These are phyloP conservation scores for Candida vartiovaarae DNA, from an alignment of 805 yeast species.

Conservation along the genomic window DNA sequence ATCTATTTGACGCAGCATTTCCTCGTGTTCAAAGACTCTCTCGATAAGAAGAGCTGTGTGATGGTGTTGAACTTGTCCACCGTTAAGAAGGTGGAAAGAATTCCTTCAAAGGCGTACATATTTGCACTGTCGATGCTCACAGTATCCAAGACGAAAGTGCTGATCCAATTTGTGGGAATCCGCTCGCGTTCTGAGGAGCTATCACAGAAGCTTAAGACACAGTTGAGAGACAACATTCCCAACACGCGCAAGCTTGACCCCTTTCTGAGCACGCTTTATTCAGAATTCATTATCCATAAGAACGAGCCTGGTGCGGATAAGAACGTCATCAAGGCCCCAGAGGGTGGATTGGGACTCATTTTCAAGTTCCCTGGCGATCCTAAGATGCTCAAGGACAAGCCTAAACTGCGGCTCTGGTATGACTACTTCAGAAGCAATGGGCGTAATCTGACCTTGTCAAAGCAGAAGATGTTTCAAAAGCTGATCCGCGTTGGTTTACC, in stretches of 20 bases:
- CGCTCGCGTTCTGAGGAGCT: constrained; percentile 75
- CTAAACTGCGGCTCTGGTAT: constrained; percentile 89
- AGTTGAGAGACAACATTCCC: constrained; percentile 55
- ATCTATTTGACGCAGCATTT: constrained; percentile 71
- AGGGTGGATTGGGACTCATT: constrained; percentile 79
- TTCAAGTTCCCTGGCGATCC: constrained; percentile 91
- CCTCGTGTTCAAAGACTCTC: constrained; percentile 64
- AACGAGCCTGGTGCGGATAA: constrained; percentile 26
- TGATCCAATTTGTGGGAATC: constrained; percentile 72
- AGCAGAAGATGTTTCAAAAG: constrained; percentile 72
- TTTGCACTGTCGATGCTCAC: constrained; percentile 73
- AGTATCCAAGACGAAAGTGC: constrained; percentile 53
- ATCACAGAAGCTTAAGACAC: constrained; percentile 57
- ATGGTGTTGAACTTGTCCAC: constrained; percentile 71
- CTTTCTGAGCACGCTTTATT: constrained; percentile 67
- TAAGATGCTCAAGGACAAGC: constrained; percentile 64
- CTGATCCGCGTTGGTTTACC: constrained; percentile 89
- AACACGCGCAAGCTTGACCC: constrained; percentile 55
- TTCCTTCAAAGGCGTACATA: constrained; percentile 68
- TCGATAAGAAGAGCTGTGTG: constrained; percentile 60
- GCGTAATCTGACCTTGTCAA: constrained; percentile 67
- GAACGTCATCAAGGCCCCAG: constrained; percentile 46
- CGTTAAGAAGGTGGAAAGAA: constrained; percentile 76
- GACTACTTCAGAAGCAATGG: constrained; percentile 84
- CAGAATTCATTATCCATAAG: constrained; percentile 72